A percentile compares a stretch with the other conserved stretches of the same genome.
These are phyloP conservation scores for Rhizopus arrhizus DNA, from an alignment of 371 early-diverging fungal genomes.

Conservation along the genomic window DNA sequence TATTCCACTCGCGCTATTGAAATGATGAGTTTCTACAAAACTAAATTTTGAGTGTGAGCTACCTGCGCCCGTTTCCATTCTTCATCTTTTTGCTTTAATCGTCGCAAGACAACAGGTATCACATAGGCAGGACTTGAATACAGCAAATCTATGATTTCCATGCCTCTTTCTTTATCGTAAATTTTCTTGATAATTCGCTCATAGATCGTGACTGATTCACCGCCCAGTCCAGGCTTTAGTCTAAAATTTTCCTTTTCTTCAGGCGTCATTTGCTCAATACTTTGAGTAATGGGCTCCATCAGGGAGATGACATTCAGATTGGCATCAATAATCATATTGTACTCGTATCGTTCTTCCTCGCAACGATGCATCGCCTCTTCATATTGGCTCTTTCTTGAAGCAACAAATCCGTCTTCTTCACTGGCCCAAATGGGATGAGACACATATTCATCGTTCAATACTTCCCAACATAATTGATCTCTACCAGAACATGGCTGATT, in stretches of 20 bases:
- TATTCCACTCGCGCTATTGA: constrained; percentile 80
- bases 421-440: constrained; percentile 93
- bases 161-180: constrained; percentile 85
- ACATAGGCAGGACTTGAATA: constrained; percentile 90
- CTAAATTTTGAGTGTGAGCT: no score
- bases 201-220: constrained; percentile 84
- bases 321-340: constrained; percentile 96
- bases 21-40: no score
- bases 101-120: constrained; percentile 92
- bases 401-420: constrained; percentile 90
- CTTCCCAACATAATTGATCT: constrained; percentile 86
- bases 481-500: constrained; percentile 76
- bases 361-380: constrained; percentile 93
- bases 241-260: constrained; percentile 78
- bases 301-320: constrained; percentile 86
- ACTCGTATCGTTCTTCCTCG: constrained; percentile 95
- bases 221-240: constrained; percentile 80
- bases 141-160: constrained; percentile 92
- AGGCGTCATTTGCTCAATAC: constrained; percentile 72
- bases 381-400: constrained; percentile 87
- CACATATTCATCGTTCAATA: constrained; percentile 92
- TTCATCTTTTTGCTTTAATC: constrained; percentile 95
- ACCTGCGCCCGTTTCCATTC: constrained; percentile 80
- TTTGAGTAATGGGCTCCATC: constrained; percentile 81
- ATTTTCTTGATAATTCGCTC: constrained; percentile 88